Evolutionary conservation across 2,329 filamentous ascomycete species (phyloP).

Genomic region (Dactylellina sp.): DNA sequence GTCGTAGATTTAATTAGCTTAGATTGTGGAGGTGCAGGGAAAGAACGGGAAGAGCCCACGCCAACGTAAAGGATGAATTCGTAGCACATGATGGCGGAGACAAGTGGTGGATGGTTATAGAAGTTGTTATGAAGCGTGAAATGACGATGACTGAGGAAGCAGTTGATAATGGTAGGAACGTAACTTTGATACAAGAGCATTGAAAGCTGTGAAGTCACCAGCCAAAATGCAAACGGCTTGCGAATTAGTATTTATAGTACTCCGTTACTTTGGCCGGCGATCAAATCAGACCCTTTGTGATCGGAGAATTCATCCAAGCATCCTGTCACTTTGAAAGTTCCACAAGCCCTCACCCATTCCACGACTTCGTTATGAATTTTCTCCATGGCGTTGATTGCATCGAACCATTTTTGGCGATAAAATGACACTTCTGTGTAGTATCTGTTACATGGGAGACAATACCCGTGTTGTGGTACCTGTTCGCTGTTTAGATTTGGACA

Average conservation of each 20-base stretch:
- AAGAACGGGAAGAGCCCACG: conserved; percentile 11
- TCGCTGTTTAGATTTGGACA: neutral
- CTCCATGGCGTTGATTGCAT: conserved; percentile 11
- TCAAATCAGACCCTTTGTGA: no score
- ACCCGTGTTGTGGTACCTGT: neutral
- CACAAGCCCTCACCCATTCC: neutral
- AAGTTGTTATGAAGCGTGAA: neutral
- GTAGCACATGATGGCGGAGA: conserved; percentile 43
- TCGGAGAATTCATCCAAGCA: no score
- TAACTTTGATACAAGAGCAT: no score
- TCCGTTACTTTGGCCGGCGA: no score
- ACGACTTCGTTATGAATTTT: neutral
- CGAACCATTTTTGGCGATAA: neutral
- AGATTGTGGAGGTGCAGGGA: neutral
- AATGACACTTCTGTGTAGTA: conserved; percentile 7
- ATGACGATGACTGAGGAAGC: conserved; percentile 1
- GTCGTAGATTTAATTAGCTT: conserved; percentile 2
- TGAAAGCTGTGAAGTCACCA: no score
- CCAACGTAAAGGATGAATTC: conserved; percentile 38
- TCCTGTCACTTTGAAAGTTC: neutral
- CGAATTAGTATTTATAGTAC: no score
- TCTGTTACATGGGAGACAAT: neutral
- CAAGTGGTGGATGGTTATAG: neutral
- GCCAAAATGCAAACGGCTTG: no score
- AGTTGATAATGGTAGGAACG: no score